These are phyloP conservation scores for Favolaschia claudopus DNA, from an alignment of 768 basidiomycete genomes.

Conservation along the genomic window DNA sequence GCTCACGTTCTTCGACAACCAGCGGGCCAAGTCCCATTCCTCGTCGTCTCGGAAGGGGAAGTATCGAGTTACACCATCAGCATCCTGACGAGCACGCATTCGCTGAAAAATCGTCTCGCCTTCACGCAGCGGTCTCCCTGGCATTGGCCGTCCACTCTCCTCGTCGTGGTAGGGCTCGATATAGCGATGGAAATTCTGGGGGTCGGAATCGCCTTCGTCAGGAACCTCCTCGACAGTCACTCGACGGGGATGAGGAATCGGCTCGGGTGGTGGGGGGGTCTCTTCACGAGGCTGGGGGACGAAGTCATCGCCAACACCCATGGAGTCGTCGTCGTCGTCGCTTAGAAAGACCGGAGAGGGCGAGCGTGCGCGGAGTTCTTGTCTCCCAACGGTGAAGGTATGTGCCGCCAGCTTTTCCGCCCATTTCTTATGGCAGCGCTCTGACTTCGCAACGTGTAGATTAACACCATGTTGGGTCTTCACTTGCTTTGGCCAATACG, in stretches of 20 bases:
- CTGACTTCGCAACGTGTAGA: no score
- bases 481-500: no score
- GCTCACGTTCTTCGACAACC: slow-evolving; percentile 27
- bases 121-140: neutral
- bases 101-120: slow-evolving; percentile 10
- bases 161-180: neutral
- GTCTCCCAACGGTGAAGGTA: no score
- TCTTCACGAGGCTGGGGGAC: neutral
- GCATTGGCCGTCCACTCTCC: neutral
- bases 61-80: neutral
- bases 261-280: neutral
- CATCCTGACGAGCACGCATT: slow-evolving; percentile 2
- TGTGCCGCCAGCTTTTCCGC: no score
- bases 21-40: slow-evolving; percentile 29
- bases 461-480: no score
- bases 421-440: no score
- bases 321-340: no score
- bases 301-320: neutral
- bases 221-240: neutral
- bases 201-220: slow-evolving; percentile 4
- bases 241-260: neutral
- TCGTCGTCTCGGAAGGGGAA: slow-evolving; percentile 18
- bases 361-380: no score
- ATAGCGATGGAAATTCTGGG: neutral
- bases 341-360: no score